Percentiles rank a stretch among this genome's conserved stretches.
phyloP scores from a whole-genome alignment of 345 rosid species.

The Linum usitatissimum region DNA sequence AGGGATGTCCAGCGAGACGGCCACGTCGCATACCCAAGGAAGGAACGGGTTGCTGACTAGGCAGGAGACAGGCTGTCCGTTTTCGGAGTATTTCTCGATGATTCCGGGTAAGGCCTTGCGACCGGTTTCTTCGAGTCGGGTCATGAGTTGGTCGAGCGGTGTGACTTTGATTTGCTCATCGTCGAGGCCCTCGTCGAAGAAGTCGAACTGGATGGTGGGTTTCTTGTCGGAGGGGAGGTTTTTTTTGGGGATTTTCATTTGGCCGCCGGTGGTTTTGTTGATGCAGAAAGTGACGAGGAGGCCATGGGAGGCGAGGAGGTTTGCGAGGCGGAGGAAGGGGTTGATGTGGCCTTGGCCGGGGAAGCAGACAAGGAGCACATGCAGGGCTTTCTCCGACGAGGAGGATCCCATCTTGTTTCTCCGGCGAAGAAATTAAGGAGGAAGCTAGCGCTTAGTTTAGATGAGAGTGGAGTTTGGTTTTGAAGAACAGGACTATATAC shows the following conservation, averaged over 20 bases:
- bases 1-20: slow-evolving; percentile 53
- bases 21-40: slow-evolving; percentile 81
- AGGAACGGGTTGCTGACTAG: slow-evolving; percentile 74
- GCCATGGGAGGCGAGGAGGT: slow-evolving; percentile 70
- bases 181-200: slow-evolving; percentile 51
- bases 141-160: slow-evolving; percentile 26
- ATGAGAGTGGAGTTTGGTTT: neutral
- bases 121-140: slow-evolving; percentile 44
- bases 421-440: too few species aligned
- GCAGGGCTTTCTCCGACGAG: slow-evolving; percentile 25
- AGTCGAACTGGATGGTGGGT: slow-evolving; percentile 58
- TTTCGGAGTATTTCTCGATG: slow-evolving; percentile 33
- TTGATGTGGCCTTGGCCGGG: slow-evolving; percentile 81
- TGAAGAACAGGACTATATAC: too few species aligned
- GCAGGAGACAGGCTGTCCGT: slow-evolving; percentile 62
- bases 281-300: slow-evolving; percentile 60
- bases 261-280: slow-evolving; percentile 34
- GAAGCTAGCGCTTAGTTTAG: neutral
- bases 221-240: slow-evolving; percentile 46
- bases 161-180: slow-evolving; percentile 39
- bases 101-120: slow-evolving; percentile 36
- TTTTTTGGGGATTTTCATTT: slow-evolving; percentile 36
- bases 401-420: slow-evolving; percentile 25
- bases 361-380: slow-evolving; percentile 65
- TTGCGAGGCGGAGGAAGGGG: slow-evolving; percentile 72